Base-by-base conservation (phyloP, 192 early-diverging fungal genomes). In the Lobulomyces angularis region DNA sequence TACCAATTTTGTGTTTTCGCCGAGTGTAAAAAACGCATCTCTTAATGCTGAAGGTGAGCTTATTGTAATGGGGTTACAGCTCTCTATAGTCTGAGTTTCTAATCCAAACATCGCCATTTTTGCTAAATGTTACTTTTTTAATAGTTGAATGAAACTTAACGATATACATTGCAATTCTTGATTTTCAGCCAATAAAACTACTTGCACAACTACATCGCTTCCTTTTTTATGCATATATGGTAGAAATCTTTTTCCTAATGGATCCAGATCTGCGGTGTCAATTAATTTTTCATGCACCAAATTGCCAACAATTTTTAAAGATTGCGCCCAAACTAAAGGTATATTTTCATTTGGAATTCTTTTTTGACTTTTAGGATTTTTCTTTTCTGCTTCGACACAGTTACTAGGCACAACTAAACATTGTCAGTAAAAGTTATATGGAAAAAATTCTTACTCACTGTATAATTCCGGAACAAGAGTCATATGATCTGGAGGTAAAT, bases 291-390 rank as follows among this genome's bases (percentile, higher is more conserved):
- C 86, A 40, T 78, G 65, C 30, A 90, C 75, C 38, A 90, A 50
- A 33, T 65, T 71, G 12, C 83, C 84, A 5, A 87, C 64, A 26
- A 83, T 71, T 44, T 79, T 83, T 11, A 90, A 68, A 7, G 80
- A 83, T 43, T 86, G 81, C 5, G 86, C 80, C 86, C 86, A 90
- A 0, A 87, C 86, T 8, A 90, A 58, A 3, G 86, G 86, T 9
- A 87, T 62, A 55, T 90, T 90, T 45, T 90, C 83, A 53, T 84
- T 84, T 8, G 86, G 77, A 20, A 82, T 51, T 22, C 86, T 65
- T 6, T 68, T 58, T 43, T 84, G 82, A 2, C 72, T 67, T 14
- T 81, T 77, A 5, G 79, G 83, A 14, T 78, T 53, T 26, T 53
- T 57, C 30, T 70, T 71, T 53, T 90, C 86, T 3, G 64, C 74